Base-by-base conservation (phyloP, 2,329 filamentous ascomycete species). In the Neonectria neomacrospora region DNA sequence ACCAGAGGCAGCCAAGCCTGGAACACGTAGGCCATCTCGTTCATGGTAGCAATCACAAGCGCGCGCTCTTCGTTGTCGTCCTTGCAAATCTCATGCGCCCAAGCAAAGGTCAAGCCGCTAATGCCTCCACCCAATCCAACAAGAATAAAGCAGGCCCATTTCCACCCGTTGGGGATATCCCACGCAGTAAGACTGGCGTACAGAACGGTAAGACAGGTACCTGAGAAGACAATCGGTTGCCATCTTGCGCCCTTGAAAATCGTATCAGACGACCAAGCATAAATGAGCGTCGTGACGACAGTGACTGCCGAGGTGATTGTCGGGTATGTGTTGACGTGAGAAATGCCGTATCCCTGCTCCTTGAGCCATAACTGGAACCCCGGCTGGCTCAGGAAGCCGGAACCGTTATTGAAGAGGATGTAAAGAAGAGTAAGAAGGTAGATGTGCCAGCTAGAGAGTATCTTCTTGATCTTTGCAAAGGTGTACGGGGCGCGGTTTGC, bases 1-100 rank as follows among this genome's bases (percentile, higher is more conserved):
- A 90, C 73, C 32, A 90, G 80, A 7, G 90, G 90, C 44, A 92
- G 74, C 89, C 89, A 92, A 0, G 89, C 87, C 71, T 91, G 88
- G 45, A 92, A 76, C 1, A 91, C 88, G 63, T 91, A 91, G 0
- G 88, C 89, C 79, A 91, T 84, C 72, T 90, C 85, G 63, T 91
- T 92, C 87, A 91, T 91, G 16, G 81, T 78, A 0, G 82, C 89
- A 1, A 89, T 83, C 0, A 91, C 88, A 4, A 92, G 78, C 0
- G 90, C 88, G 10, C 89, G 80, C 76, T 91, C 89, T 74, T 92
- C 89, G 58, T 88, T 84, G 63, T 84, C 81, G 11, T 79, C 81
- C 39, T 75, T 77, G 69, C 82, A 84, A 44, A 85, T 83, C 69
- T 85, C 83, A 61, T 84, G 80, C 0, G 81, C 81, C 82, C 82